These are phyloP conservation scores for Mortierella sp. DNA, from an alignment of 371 early-diverging fungal species.

Conservation along the genomic window DNA sequence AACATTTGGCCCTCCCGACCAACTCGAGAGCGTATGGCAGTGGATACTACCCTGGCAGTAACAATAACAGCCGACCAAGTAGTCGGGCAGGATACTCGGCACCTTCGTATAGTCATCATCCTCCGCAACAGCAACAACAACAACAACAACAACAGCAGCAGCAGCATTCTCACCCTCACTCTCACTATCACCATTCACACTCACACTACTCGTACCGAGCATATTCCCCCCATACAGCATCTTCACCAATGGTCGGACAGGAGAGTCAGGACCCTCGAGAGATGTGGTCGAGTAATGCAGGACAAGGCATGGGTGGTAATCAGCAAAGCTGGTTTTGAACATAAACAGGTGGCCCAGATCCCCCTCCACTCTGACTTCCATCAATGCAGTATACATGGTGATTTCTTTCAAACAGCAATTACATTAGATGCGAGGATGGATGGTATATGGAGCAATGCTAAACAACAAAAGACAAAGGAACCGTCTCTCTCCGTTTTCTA, in stretches of 20 bases:
- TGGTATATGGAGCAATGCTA: no score
- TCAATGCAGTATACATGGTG: no score
- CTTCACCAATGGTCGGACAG: conserved; percentile 12
- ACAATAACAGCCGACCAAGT: conserved; percentile 42
- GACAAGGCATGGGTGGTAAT: conserved; percentile 50
- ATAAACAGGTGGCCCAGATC: no score
- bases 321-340: conserved; percentile 46
- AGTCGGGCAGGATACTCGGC: conserved; percentile 36
- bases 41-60: conserved; percentile 30
- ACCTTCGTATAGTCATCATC: conserved; percentile 10
- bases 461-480: no score
- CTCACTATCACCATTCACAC: conserved; percentile 7
- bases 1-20: conserved; percentile 37
- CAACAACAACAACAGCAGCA: conserved; percentile 8
- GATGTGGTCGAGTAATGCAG: conserved; percentile 49
- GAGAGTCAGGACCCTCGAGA: conserved; percentile 51
- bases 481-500: no score
- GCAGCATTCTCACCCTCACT: conserved; percentile 5
- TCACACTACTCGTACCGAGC: neutral
- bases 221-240: neutral
- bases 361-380: no score
- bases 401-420: no score
- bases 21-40: conserved; percentile 36
- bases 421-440: no score
- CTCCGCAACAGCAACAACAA: conserved; percentile 1